Base-by-base conservation (phyloP, 495 filamentous ascomycete genomes). In the Tuber calosporum region DNA sequence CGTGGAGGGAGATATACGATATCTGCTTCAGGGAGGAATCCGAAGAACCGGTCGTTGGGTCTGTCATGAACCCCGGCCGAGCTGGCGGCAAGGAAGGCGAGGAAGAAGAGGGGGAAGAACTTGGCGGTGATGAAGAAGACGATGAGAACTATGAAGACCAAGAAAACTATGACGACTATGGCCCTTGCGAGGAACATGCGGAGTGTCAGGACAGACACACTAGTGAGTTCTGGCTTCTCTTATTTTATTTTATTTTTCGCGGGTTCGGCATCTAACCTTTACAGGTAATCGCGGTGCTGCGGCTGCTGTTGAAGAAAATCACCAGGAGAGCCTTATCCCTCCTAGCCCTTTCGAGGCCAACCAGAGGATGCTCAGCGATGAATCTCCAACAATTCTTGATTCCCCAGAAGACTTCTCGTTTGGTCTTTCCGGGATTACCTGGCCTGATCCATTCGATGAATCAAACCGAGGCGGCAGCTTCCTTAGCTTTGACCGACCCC, bases 11-110 rank as follows among this genome's bases (percentile, higher is more conserved):
- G 22, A 67, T 74, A 67, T 40, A 19, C 30, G 8, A 2, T 5
- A 74, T 74, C 36, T 74, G 73, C 41, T 48, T 39, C 53, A 40
- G 69, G 22, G 40, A 13, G 6, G 53, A 58, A 4, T 11, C 38
- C 6, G 26, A 26, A 19, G 34, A 22, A 0, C 39, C n/a, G 15
- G 17, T 20, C 22, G 2, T 26, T 43, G n/a, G 13, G 13, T 15
- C 4, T 4, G 40, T 58, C 13, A 9, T 53, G 45, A 2, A n/a
- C 48, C 8, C 9, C 13, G 17, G 22, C 36, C 40, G 34, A 36
- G 20, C 6, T 30, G 19, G 39, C 11, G 30, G 5, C 17, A 68
- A 30, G 20, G 67, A 37, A n/a, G 67, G 7, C 19, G 38, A 30
- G 9, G 6, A 22, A 37, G 66, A 26, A 8, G 38, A 37, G 37